Evolutionary conservation across 495 filamentous ascomycete species (phyloP).

Genomic region (Trichoderma erinaceum): DNA sequence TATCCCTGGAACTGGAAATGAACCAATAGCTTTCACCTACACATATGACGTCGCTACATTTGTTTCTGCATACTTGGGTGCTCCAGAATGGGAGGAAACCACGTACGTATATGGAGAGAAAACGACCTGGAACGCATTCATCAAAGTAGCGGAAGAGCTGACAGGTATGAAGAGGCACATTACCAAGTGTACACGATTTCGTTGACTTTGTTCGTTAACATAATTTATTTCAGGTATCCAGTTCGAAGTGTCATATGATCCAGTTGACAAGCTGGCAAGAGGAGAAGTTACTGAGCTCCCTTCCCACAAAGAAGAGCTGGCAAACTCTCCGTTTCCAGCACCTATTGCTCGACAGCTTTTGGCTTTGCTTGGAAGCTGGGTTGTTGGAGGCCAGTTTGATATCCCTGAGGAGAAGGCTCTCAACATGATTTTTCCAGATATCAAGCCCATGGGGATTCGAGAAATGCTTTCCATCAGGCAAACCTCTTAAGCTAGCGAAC

Average conservation of each 20-base stretch:
- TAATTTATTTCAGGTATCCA: constrained; percentile 26
- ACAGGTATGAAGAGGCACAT: constrained; percentile 28
- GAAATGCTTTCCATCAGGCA: neutral
- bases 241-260: constrained; percentile 43
- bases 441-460: neutral
- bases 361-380: neutral
- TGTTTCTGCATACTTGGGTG: constrained; percentile 35
- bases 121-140: constrained; percentile 38
- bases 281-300: constrained; percentile 42
- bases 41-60: constrained; percentile 44
- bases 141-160: constrained; percentile 35
- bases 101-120: constrained; percentile 37
- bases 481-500: neutral
- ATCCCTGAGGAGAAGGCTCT: neutral
- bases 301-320: constrained; percentile 1
- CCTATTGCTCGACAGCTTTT: neutral
- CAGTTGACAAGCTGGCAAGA: constrained; percentile 34
- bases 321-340: neutral
- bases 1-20: constrained; percentile 45
- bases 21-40: constrained; percentile 43
- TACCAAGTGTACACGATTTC: constrained; percentile 9
- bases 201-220: neutral
- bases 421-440: neutral
- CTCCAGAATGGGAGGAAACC: constrained; percentile 38
- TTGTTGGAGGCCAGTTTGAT: neutral